These are phyloP conservation scores for Nidularia sp. DNA, from an alignment of 768 basidiomycete species.

Conservation along the genomic window DNA sequence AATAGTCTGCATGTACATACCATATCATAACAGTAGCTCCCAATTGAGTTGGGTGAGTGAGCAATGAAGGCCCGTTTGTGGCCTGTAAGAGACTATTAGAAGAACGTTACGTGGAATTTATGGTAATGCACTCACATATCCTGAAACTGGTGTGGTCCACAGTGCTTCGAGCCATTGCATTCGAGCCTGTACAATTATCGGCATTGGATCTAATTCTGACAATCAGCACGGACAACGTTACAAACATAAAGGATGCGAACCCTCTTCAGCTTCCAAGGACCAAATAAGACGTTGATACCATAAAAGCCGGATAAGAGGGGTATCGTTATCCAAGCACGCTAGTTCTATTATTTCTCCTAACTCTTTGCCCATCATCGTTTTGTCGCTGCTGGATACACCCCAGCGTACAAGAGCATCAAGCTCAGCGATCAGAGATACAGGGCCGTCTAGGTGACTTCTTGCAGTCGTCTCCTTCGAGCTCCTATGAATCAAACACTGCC, in stretches of 20 bases:
- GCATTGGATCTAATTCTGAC: not conserved
- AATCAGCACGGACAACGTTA: not conserved
- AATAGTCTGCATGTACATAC: constrained; percentile 19
- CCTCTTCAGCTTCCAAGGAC: constrained; percentile 30
- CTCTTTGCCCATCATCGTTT: not conserved
- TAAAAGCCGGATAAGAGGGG: constrained; percentile 39
- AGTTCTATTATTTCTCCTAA: constrained; percentile 33
- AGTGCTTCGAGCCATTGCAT: constrained; percentile 48
- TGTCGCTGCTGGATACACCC: not conserved
- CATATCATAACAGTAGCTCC: constrained; percentile 30
- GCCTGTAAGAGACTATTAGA: constrained; percentile 10
- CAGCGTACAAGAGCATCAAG: not conserved
- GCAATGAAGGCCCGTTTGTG: constrained; percentile 29
- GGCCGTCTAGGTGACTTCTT: not conserved
- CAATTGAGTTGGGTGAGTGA: constrained; percentile 42
- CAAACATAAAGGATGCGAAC: constrained; percentile 24
- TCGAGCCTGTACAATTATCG: constrained; percentile 26
- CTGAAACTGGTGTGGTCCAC: constrained; percentile 29
- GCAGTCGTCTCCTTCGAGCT: not conserved
- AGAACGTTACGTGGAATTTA: not conserved
- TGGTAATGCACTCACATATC: constrained; percentile 15
- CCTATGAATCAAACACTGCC: not conserved
- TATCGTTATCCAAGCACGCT: constrained; percentile 24
- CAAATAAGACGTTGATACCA: constrained; percentile 58
- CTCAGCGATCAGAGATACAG: not conserved